These are phyloP conservation scores for Sphagnum magellanicum DNA, from an alignment of 228 moss, liverwort and hornwort genomes.

Conservation along the genomic window DNA sequence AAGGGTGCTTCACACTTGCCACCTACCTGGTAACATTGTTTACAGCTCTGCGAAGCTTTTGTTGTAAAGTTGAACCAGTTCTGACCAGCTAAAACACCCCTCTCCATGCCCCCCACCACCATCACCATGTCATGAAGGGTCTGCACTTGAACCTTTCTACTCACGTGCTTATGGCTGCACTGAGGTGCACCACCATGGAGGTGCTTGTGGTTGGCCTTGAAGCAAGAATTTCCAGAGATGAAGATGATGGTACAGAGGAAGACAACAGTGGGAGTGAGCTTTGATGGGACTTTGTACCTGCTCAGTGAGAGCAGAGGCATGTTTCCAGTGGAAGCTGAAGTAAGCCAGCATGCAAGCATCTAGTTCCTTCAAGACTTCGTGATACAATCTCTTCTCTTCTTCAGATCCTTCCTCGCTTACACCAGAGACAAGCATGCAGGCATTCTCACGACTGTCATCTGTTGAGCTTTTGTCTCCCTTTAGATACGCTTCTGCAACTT, in stretches of 20 bases:
- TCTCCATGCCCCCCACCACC: not conserved
- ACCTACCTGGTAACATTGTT: conserved; percentile 35
- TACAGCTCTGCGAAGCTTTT: conserved; percentile 41
- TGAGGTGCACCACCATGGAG: not conserved
- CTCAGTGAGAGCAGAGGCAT: conserved; percentile 29
- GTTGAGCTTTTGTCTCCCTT: conserved; percentile 17
- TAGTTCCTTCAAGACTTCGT: conserved; percentile 47
- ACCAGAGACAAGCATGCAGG: conserved; percentile 22
- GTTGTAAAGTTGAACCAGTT: conserved; percentile 15
- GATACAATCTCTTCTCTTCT: not conserved
- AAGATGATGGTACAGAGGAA: not conserved
- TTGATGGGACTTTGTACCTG: conserved; percentile 20
- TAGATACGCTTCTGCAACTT: conserved; percentile 38
- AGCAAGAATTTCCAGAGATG: not conserved
- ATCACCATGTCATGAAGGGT: not conserved
- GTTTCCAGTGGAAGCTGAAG: conserved; percentile 30
- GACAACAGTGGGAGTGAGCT: not conserved
- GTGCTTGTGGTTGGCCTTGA: conserved; percentile 1
- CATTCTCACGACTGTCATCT: conserved; percentile 24
- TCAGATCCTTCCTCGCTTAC: conserved; percentile 2
- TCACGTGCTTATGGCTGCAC: not conserved
- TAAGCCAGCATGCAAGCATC: conserved; percentile 65
- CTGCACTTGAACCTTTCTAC: not conserved
- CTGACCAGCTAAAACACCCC: conserved; percentile 20
- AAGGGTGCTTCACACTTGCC: not conserved